Percentiles rank a stretch among this genome's conserved stretches.
Evolutionary conservation across 2,329 filamentous ascomycete genomes (phyloP).

Genomic region (Penicillium expansum): DNA sequence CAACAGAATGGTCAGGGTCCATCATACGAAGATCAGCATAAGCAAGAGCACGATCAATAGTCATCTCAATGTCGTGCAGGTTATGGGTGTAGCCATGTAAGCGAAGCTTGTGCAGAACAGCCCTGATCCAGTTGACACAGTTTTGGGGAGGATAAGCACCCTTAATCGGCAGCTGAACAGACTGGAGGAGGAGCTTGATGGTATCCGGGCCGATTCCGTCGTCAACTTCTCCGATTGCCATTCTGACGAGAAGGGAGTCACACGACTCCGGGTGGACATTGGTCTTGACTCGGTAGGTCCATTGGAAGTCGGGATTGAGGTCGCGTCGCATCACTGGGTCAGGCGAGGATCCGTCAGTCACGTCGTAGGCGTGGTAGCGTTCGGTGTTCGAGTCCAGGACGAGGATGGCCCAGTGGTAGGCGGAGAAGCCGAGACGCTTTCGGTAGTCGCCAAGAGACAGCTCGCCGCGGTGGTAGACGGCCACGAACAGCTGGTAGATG

Average conservation of each 20-base stretch:
- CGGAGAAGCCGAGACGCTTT: slow-evolving; percentile 1
- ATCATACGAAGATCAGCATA: slow-evolving; percentile 5
- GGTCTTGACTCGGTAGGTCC: slow-evolving; percentile 1
- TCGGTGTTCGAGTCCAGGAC: not conserved
- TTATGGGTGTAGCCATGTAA: not conserved
- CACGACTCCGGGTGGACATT: slow-evolving; percentile 1
- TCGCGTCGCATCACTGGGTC: not conserved
- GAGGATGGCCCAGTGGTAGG: slow-evolving; percentile 10
- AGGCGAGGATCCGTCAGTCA: slow-evolving; percentile 1
- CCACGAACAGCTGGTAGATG: not conserved
- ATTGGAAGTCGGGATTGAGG: slow-evolving; percentile 4
- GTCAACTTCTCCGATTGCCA: not conserved
- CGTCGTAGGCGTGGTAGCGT: slow-evolving; percentile 3
- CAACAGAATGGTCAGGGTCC: not conserved
- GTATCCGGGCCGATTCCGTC: not conserved
- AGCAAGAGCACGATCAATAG: not conserved
- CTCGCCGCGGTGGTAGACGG: slow-evolving; percentile 5
- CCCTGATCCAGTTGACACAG: slow-evolving; percentile 1
- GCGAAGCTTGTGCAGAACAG: not conserved
- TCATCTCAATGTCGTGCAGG: not conserved
- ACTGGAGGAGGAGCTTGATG: not conserved
- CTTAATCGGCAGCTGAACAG: not conserved
- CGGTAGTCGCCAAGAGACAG: slow-evolving; percentile 2
- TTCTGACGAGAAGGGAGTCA: not conserved
- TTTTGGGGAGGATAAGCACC: not conserved